Conservation (phyloP, 345 rosid genomes). For the Rhodamnia argentea region DNA sequence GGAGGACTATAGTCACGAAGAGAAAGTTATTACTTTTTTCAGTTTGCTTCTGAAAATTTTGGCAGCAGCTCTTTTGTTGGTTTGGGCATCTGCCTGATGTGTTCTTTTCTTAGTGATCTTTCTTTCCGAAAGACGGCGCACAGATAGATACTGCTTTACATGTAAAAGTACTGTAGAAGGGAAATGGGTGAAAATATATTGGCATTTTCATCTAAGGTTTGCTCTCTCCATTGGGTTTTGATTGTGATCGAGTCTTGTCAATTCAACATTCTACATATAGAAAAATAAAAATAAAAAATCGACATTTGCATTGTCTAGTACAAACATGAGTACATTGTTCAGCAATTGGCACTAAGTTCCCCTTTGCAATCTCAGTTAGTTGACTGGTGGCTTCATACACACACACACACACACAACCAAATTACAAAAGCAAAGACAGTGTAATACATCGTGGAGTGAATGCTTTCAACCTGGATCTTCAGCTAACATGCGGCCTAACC, state of each 20-base stretch:
- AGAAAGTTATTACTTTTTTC: neutral
- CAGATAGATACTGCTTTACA: neutral
- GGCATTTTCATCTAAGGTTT: neutral
- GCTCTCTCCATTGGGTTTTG: neutral
- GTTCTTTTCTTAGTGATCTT: neutral
- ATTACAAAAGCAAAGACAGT: neutral
- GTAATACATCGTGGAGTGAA: neutral
- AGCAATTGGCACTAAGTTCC: neutral
- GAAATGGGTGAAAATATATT: neutral
- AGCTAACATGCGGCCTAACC: neutral
- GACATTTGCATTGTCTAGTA: neutral
- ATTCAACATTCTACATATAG: neutral
- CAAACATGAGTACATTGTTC: neutral
- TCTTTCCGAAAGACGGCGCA: neutral
- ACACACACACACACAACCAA: neutral
- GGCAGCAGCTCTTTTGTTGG: neutral
- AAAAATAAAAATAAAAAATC: neutral
- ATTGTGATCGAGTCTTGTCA: neutral
- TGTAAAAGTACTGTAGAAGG: neutral
- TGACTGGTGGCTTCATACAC: neutral
- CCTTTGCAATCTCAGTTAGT: neutral
- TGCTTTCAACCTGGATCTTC: neutral
- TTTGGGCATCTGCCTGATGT: neutral
- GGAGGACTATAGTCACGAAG: neutral
- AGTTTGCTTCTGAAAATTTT: neutral